Conservation (phyloP, 257 asterid genomes). For the Solanum tarapatanum region DNA sequence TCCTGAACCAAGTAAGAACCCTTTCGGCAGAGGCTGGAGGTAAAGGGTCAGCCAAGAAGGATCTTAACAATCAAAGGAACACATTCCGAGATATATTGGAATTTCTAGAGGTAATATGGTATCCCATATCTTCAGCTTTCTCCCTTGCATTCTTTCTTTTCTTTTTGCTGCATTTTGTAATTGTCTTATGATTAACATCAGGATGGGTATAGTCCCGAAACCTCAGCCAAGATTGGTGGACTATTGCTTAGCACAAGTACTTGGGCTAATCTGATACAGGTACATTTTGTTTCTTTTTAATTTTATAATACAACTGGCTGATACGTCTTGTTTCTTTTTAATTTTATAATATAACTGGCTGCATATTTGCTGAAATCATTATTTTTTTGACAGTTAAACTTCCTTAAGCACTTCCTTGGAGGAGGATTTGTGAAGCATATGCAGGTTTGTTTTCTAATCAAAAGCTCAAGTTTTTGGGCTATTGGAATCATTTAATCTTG, state of each 20-base stretch:
- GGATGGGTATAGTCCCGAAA: slow-evolving; percentile 66
- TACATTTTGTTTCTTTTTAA: slow-evolving; percentile 3
- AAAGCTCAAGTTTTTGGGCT: not conserved
- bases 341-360: not conserved
- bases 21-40: slow-evolving; percentile 92
- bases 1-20: slow-evolving; percentile 54
- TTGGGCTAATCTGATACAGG: slow-evolving; percentile 88
- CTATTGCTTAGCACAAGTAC: slow-evolving; percentile 48
- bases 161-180: not conserved
- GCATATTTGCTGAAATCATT: not conserved
- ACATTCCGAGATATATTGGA: slow-evolving; percentile 77
- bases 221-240: slow-evolving; percentile 73
- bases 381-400: slow-evolving; percentile 47
- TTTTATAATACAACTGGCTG: not conserved
- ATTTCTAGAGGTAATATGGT: slow-evolving; percentile 58
- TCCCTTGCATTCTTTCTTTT: not conserved
- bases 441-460: slow-evolving; percentile 44
- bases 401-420: slow-evolving; percentile 87
- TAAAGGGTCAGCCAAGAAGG: slow-evolving; percentile 87
- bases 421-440: slow-evolving; percentile 96
- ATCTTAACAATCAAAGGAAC: slow-evolving; percentile 76
- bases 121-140: not conserved
- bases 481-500: not conserved
- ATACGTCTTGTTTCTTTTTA: slow-evolving; percentile 7
- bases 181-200: slow-evolving; percentile 15